Evolutionary conservation across 371 early-diverging fungal genomes (phyloP).

Genomic region (Cokeromyces recurvatus): DNA sequence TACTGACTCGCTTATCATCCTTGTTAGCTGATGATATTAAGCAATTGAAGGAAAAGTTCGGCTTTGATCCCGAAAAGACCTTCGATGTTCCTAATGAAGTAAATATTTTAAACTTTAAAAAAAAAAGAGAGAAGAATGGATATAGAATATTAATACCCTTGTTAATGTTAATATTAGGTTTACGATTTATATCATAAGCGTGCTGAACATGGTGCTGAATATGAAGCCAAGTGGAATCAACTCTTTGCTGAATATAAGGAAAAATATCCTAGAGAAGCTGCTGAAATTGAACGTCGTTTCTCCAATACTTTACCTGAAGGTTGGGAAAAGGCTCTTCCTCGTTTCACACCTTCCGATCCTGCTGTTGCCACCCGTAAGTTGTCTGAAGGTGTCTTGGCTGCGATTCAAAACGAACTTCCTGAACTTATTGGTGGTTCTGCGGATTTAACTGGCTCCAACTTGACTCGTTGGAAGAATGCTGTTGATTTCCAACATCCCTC

Average conservation of each 20-base stretch:
- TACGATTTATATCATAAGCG: constrained; percentile 65
- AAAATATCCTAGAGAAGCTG: constrained; percentile 62
- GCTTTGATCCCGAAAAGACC: constrained; percentile 71
- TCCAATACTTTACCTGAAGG: constrained; percentile 67
- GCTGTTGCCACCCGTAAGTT: constrained; percentile 88
- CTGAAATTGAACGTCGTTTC: constrained; percentile 77
- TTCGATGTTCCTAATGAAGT: constrained; percentile 68
- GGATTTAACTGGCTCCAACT: constrained; percentile 95
- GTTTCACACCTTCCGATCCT: constrained; percentile 70
- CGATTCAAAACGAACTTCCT: constrained; percentile 69
- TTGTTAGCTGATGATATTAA: constrained; percentile 75
- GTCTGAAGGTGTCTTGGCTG: constrained; percentile 79
- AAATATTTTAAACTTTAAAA: background rate
- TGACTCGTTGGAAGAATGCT: constrained; percentile 91
- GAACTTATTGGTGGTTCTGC: constrained; percentile 97
- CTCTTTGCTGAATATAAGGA: constrained; percentile 60
- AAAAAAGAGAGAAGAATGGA: background rate
- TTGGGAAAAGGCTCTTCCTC: constrained; percentile 71
- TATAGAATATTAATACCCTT: no score
- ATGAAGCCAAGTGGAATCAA: constrained; percentile 72
- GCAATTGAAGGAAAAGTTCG: constrained; percentile 79
- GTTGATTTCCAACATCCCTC: constrained; percentile 83
- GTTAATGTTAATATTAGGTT: constrained; percentile 21
- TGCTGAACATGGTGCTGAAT: constrained; percentile 52
- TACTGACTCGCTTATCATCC: no score